A percentile compares a stretch with the other conserved stretches of the same genome.
phyloP scores from a whole-genome alignment of 1,139 yeast genomes.

The Scheffersomyces lignicola region DNA sequence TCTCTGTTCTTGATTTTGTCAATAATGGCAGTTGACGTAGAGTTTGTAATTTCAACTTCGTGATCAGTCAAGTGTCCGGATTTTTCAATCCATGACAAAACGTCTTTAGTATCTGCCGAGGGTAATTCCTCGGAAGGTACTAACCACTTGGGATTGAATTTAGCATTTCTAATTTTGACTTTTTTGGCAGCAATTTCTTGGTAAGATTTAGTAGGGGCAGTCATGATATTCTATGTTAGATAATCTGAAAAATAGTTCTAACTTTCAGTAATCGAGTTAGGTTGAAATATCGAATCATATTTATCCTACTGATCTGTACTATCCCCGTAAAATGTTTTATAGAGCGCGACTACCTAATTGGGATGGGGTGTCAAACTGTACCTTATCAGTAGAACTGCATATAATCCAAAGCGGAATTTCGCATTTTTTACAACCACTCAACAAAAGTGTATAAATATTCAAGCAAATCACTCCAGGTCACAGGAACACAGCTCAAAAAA shows the following conservation, averaged over 20 bases:
- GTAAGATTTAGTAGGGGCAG: constrained; percentile 14
- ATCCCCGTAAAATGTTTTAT: not conserved
- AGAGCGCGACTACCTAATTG: no score
- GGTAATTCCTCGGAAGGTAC: constrained; percentile 35
- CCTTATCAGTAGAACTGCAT: constrained; percentile 2
- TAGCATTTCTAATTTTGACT: constrained; percentile 31
- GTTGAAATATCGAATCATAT: constrained; percentile 1
- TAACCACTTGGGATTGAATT: constrained; percentile 40
- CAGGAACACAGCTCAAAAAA: constrained; percentile 1
- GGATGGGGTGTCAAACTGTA: constrained; percentile 2
- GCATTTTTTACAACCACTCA: not conserved
- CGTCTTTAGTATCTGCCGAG: constrained; percentile 27
- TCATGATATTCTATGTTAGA: no score
- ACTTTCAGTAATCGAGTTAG: no score
- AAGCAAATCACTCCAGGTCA: constrained; percentile 4
- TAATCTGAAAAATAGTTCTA: no score
- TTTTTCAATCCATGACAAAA: constrained; percentile 31
- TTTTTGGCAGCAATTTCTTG: constrained; percentile 37
- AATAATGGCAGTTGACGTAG: constrained; percentile 36
- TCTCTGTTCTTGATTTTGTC: constrained; percentile 28
- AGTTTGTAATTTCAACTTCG: constrained; percentile 39
- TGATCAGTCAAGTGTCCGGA: constrained; percentile 22
- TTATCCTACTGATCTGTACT: not conserved
- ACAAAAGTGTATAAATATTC: constrained; percentile 1
- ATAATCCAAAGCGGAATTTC: not conserved